Evolutionary conservation across 202 grass and related monocot species (phyloP).

Genomic region (Brachypodium distachyon): DNA sequence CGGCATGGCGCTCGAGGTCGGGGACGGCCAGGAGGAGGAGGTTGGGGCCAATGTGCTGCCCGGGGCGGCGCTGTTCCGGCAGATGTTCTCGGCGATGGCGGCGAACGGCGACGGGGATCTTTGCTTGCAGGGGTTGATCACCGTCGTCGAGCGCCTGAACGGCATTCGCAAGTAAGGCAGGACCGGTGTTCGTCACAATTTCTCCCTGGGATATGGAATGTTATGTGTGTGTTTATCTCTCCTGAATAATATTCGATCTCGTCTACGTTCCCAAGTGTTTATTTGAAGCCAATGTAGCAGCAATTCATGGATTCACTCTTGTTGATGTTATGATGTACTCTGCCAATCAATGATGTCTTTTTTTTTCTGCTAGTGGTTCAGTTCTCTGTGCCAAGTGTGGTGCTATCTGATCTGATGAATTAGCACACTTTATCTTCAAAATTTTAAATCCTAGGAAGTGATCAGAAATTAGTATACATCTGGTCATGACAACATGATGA

Average conservation of each 20-base stretch:
- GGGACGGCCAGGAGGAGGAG: conserved; percentile 20
- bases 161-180: conserved; percentile 29
- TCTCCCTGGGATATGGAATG: not conserved
- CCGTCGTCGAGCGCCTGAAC: conserved; percentile 64
- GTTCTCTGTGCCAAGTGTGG: not conserved
- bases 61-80: conserved; percentile 49
- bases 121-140: conserved; percentile 58
- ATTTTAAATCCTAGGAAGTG: no score
- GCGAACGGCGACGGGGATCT: conserved; percentile 65
- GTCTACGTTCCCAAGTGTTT: not conserved
- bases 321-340: no score
- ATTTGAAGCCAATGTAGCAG: not conserved
- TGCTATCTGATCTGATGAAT: not conserved
- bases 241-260: not conserved
- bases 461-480: not conserved
- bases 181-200: conserved; percentile 15
- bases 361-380: conserved; percentile 5
- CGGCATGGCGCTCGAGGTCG: conserved; percentile 69
- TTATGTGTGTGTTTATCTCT: not conserved
- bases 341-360: not conserved
- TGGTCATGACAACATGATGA: not conserved
- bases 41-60: conserved; percentile 50
- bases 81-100: conserved; percentile 74
- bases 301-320: not conserved
- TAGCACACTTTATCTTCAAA: not conserved